Conservation (phyloP, 495 filamentous ascomycete species). For the Entonaema liquescens region DNA sequence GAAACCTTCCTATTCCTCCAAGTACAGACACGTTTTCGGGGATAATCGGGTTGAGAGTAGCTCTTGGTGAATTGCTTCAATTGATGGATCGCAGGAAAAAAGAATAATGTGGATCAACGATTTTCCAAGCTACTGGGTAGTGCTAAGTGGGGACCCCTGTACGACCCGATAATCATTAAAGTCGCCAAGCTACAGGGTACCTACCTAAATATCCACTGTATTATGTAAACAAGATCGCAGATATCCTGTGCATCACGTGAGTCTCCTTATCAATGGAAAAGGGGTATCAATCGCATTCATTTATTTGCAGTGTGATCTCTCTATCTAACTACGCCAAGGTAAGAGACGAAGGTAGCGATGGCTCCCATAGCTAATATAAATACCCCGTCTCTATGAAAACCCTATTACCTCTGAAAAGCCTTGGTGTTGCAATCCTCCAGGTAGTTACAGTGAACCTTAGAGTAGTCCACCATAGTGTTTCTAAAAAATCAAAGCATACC, state of each 20-base stretch:
- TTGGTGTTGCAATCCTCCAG: too few species aligned
- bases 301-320: too few species aligned
- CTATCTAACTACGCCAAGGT: too few species aligned
- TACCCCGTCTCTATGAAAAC: too few species aligned
- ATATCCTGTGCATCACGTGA: neutral
- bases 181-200: neutral
- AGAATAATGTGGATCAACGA: conserved; percentile 2
- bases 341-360: too few species aligned
- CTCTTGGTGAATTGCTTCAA: neutral
- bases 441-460: too few species aligned
- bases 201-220: neutral
- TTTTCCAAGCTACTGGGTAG: conserved; percentile 3
- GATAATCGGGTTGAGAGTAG: neutral
- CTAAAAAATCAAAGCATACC: too few species aligned
- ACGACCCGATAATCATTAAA: neutral
- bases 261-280: neutral
- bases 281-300: too few species aligned
- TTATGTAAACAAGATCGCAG: too few species aligned
- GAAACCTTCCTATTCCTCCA: neutral
- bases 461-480: too few species aligned
- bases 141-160: neutral
- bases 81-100: conserved; percentile 5
- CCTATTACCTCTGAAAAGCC: too few species aligned
- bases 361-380: too few species aligned
- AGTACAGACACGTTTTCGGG: neutral